Conservation (phyloP, 2,329 filamentous ascomycete genomes). For the Metarhizium guizhouense region DNA sequence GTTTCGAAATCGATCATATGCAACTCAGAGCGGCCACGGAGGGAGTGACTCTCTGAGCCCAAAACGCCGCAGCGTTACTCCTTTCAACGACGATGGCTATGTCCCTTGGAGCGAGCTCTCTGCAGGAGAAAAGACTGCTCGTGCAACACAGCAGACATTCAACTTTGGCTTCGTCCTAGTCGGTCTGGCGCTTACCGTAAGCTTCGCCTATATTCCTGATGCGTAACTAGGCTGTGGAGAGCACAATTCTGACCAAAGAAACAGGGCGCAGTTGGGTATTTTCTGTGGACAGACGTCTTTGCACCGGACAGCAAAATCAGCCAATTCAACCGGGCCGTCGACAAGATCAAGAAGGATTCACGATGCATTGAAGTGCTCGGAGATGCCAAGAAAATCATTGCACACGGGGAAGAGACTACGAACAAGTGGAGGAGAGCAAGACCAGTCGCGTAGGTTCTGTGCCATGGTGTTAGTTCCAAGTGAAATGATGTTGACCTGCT, state of each 20-base stretch:
- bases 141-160: conserved; percentile 83
- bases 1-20: conserved; percentile 35
- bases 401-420: conserved; percentile 71
- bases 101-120: conserved; percentile 76
- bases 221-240: neutral
- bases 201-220: conserved; percentile 10
- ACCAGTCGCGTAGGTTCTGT: conserved; percentile 44
- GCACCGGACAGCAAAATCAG: conserved; percentile 76
- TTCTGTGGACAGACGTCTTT: conserved; percentile 77
- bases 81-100: conserved; percentile 77
- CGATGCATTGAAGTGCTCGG: conserved; percentile 68
- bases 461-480: neutral
- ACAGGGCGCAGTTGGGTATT: conserved; percentile 66
- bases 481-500: neutral
- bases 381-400: conserved; percentile 63
- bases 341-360: conserved; percentile 64
- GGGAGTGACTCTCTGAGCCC: conserved; percentile 28
- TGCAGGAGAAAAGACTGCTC: conserved; percentile 65
- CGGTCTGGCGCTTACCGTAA: conserved; percentile 68
- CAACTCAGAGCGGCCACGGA: conserved; percentile 44
- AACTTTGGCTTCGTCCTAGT: conserved; percentile 73
- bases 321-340: conserved; percentile 81
- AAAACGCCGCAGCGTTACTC: conserved; percentile 63
- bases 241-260: neutral
- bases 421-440: conserved; percentile 71